Percentiles rank a stretch among this genome's conserved stretches.
Conservation (phyloP, 352 stramenopile species). For the Phytophthora quininea region DNA sequence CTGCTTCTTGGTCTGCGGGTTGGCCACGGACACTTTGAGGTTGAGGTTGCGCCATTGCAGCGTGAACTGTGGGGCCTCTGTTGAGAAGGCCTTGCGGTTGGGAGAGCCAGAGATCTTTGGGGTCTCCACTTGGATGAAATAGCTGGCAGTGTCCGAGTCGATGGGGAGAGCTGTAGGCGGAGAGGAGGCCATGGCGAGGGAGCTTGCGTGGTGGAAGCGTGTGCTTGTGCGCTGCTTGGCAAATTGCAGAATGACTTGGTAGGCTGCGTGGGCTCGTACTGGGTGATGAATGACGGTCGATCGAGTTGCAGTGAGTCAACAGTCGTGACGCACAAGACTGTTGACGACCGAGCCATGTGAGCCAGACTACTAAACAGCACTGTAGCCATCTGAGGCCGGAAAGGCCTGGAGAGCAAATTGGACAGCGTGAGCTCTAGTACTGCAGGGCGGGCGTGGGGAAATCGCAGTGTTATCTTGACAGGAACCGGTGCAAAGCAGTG, state of each 20-base stretch:
- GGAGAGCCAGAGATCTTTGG: slow-evolving; percentile 3
- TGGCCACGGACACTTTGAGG: slow-evolving; percentile 38
- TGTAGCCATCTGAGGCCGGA: too few relatives aligned
- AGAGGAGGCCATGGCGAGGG: neutral
- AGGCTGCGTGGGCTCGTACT: neutral
- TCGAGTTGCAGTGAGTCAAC: neutral
- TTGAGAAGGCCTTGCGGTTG: neutral
- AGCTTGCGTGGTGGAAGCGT: neutral
- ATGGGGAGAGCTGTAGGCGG: neutral
- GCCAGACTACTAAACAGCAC: too few relatives aligned
- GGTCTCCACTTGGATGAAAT: slow-evolving; percentile 17
- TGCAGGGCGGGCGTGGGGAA: too few relatives aligned
- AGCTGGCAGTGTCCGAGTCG: neutral
- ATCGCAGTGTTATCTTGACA: too few relatives aligned
- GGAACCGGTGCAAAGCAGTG: neutral
- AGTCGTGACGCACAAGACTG: neutral
- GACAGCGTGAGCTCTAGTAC: too few relatives aligned
- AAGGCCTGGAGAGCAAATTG: too few relatives aligned
- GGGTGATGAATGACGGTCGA: neutral
- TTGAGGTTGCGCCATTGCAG: slow-evolving; percentile 48
- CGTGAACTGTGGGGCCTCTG: slow-evolving; percentile 24
- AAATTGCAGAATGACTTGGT: slow-evolving; percentile 1
- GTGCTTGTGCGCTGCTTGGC: neutral
- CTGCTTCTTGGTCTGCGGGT: slow-evolving; percentile 39
- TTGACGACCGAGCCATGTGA: neutral